Evolutionary conservation across 2,329 filamentous ascomycete species (phyloP).

Genomic region (Diaporthe nobilis): DNA sequence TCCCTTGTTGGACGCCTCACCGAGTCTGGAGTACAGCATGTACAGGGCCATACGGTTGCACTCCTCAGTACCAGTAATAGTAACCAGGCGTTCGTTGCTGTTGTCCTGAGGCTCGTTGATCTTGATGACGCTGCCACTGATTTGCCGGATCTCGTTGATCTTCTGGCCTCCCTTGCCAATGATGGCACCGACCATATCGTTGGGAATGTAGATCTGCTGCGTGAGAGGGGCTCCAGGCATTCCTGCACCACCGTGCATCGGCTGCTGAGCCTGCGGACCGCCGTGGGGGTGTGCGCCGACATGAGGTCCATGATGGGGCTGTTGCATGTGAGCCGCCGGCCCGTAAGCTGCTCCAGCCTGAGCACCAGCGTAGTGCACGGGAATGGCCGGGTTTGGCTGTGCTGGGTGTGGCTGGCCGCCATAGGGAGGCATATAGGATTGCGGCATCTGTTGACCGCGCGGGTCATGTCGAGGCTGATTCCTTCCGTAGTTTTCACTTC

Average conservation of each 20-base stretch:
- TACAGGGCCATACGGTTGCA: slow-evolving; percentile 99
- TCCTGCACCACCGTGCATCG: slow-evolving; percentile 73
- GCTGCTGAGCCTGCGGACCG: slow-evolving; percentile 81
- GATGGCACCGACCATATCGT: slow-evolving; percentile 99
- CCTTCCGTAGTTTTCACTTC: slow-evolving; percentile 86
- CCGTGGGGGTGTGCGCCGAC: slow-evolving; percentile 71
- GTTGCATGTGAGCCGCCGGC: slow-evolving; percentile 80
- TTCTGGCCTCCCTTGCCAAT: slow-evolving; percentile 99
- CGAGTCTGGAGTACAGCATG: slow-evolving; percentile 98
- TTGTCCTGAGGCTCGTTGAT: slow-evolving; percentile 99
- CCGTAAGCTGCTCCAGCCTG: slow-evolving; percentile 82
- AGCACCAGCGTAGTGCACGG: slow-evolving; percentile 86
- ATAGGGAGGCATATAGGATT: slow-evolving; percentile 69
- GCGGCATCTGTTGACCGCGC: slow-evolving; percentile 80
- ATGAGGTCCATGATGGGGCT: slow-evolving; percentile 78
- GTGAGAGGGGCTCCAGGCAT: slow-evolving; percentile 88
- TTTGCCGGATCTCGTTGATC: slow-evolving; percentile 98
- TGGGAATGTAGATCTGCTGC: slow-evolving; percentile 98
- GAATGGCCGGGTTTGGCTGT: slow-evolving; percentile 74
- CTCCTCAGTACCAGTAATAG: slow-evolving; percentile 96
- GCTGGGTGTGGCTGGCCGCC: slow-evolving; percentile 71
- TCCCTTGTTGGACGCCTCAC: slow-evolving; percentile 64
- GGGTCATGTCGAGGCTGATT: slow-evolving; percentile 81
- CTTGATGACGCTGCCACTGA: slow-evolving; percentile 98
- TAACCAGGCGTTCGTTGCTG: slow-evolving; percentile 97